Conservation (phyloP, 2,329 filamentous ascomycete species). For the Colletotrichum neosansevieriae region DNA sequence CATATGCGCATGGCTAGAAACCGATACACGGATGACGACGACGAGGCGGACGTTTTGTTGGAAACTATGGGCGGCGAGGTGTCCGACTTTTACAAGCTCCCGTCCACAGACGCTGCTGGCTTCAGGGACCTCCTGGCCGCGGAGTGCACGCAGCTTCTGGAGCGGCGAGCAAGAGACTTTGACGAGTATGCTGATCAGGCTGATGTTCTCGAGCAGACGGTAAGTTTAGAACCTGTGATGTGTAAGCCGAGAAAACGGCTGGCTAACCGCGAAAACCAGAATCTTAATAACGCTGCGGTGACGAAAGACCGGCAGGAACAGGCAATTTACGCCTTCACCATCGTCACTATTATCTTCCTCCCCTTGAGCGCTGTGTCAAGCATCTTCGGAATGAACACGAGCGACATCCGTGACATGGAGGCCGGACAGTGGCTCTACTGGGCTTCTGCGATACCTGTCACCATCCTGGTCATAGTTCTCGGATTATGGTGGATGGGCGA, state of each 20-base stretch:
- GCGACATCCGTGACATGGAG: slow-evolving; percentile 63
- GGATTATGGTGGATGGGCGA: slow-evolving; percentile 60
- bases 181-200: slow-evolving; percentile 45
- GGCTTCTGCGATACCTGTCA: slow-evolving; percentile 61
- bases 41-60: slow-evolving; percentile 12
- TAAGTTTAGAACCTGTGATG: slow-evolving; percentile 28
- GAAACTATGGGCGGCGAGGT: slow-evolving; percentile 28
- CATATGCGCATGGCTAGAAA: slow-evolving; percentile 22
- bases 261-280: slow-evolving; percentile 41
- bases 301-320: slow-evolving; percentile 60
- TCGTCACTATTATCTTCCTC: slow-evolving; percentile 63
- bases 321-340: slow-evolving; percentile 62
- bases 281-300: slow-evolving; percentile 52
- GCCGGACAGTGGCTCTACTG: slow-evolving; percentile 63
- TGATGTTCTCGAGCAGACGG: slow-evolving; percentile 45
- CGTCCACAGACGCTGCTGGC: slow-evolving; percentile 31
- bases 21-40: slow-evolving; percentile 21
- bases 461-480: slow-evolving; percentile 53
- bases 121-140: slow-evolving; percentile 50
- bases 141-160: slow-evolving; percentile 54
- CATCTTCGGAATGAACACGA: slow-evolving; percentile 67
- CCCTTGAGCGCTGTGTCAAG: slow-evolving; percentile 60
- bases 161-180: slow-evolving; percentile 50
- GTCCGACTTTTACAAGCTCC: slow-evolving; percentile 42
- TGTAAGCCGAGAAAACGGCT: not conserved